Evolutionary conservation across 345 rosid genomes (phyloP), one percentile per base, ranked within the genome.

Genomic region (Mallotus nudiflorus): DNA sequence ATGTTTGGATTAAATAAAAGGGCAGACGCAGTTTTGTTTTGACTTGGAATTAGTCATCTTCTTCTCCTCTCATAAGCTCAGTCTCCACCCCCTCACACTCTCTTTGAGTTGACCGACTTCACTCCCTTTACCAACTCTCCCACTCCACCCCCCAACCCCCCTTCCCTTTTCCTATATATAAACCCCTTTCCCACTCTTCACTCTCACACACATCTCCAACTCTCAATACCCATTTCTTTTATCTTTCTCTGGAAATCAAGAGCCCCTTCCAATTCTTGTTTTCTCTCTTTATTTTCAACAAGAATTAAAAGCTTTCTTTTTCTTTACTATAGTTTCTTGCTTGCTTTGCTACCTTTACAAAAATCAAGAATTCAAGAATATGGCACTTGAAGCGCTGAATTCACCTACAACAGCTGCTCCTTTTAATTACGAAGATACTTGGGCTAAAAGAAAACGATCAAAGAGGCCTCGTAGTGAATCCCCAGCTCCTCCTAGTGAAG

Each of bases 371-470:
- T 52, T 48, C 39, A 1, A 42, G 20, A 42, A 39, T 48, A 89
- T 89, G 95, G 95, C 95, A 45, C 75, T 89, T 59, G 87, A 89
- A 70, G 86, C 95, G 69, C 82, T 89, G 16, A 82, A 83, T 73
- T 86, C 87, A n/a, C 85, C 90, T 25, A 73, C 89, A 28, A 29
- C 88, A 4, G 20, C 75, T 65, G 71, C 73, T 25, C 62, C 74
- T 31, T 54, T 68, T 49, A 68, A 48, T 16, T 25, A 62, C 9
- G 80, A 77, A 4, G 97, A 95, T 78, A 87, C 91, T 0, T 89
- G 93, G 92, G 58, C 88, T 46, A 95, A 92, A 80, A 74, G 97
- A 44, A 95, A 90, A 80, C 97, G 99, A 29, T 85, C 99, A 0
- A 95, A 87, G 78, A 88, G 97, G 22, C 86, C 92, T 3, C 96